Percentiles rank a stretch among this genome's conserved stretches.
Evolutionary conservation across 2,329 filamentous ascomycete genomes (phyloP).

Genomic region (Teratosphaeria destructans): DNA sequence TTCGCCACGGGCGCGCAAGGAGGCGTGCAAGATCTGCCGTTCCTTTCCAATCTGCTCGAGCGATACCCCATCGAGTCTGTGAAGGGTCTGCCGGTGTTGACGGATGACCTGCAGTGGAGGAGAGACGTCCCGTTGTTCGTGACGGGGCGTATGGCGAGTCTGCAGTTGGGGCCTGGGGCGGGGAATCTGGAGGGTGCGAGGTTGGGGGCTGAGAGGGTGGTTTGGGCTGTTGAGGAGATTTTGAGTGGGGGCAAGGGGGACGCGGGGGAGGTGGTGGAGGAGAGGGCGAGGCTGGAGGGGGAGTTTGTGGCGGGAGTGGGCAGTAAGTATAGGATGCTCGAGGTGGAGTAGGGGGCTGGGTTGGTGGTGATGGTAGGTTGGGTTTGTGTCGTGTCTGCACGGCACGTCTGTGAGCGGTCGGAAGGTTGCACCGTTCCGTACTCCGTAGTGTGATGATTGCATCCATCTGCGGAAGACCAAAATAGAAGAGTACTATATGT

Average conservation of each 20-base stretch:
- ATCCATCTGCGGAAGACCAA: no score
- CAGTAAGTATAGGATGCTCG: background rate
- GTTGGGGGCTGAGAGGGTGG: constrained; percentile 61
- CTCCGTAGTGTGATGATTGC: no score
- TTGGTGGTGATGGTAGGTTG: background rate
- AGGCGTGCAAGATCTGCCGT: constrained; percentile 50
- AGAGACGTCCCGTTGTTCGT: constrained; percentile 63
- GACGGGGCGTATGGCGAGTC: constrained; percentile 55
- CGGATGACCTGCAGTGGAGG: constrained; percentile 65
- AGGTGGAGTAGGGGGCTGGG: background rate
- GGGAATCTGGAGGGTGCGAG: constrained; percentile 66
- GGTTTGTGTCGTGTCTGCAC: no score
- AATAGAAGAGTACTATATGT: no score
- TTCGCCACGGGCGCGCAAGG: constrained; percentile 64
- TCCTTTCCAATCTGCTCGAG: constrained; percentile 48
- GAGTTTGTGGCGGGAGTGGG: background rate
- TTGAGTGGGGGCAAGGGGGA: background rate
- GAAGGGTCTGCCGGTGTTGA: constrained; percentile 62
- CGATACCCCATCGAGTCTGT: constrained; percentile 52
- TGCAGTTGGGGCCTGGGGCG: constrained; percentile 62
- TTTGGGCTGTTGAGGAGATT: constrained; percentile 51
- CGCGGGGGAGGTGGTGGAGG: background rate
- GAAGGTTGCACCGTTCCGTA: no score
- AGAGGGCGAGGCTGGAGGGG: background rate
- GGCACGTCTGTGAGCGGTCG: no score